phyloP scores from a whole-genome alignment of 306 rosid genomes.

The Glycyrrhiza uralensis region DNA sequence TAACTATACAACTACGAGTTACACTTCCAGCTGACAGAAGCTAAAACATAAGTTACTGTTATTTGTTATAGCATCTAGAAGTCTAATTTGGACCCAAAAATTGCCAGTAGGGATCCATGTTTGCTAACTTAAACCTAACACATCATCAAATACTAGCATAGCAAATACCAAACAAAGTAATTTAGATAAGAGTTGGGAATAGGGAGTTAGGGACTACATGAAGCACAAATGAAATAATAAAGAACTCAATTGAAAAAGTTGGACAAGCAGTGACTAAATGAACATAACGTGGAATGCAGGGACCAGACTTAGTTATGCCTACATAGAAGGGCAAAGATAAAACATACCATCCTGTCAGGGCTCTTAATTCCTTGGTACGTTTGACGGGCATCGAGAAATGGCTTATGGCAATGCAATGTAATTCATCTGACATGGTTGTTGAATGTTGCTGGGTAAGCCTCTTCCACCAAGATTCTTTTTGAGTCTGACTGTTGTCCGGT shows the following conservation, averaged over 20 bases:
- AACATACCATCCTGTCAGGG: slow-evolving; percentile 81
- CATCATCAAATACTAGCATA: neutral
- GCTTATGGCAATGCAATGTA: slow-evolving; percentile 43
- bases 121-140: slow-evolving; percentile 2
- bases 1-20: neutral
- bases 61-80: neutral
- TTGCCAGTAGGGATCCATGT: neutral
- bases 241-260: neutral
- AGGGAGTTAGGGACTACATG: neutral
- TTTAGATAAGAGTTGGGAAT: neutral
- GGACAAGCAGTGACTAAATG: neutral
- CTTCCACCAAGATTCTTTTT: slow-evolving; percentile 71
- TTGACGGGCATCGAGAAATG: slow-evolving; percentile 68
- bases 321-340: slow-evolving; percentile 7
- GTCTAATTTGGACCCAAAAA: neutral
- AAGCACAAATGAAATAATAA: neutral
- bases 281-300: neutral
- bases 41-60: neutral
- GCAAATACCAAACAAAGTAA: slow-evolving; percentile 8
- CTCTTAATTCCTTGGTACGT: slow-evolving; percentile 81
- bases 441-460: slow-evolving; percentile 46
- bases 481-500: slow-evolving; percentile 42
- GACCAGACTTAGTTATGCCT: neutral
- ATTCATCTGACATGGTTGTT: slow-evolving; percentile 27
- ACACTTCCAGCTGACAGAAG: neutral